These are phyloP conservation scores for Camelina laxa DNA, from an alignment of 345 rosid genomes.

Conservation along the genomic window DNA sequence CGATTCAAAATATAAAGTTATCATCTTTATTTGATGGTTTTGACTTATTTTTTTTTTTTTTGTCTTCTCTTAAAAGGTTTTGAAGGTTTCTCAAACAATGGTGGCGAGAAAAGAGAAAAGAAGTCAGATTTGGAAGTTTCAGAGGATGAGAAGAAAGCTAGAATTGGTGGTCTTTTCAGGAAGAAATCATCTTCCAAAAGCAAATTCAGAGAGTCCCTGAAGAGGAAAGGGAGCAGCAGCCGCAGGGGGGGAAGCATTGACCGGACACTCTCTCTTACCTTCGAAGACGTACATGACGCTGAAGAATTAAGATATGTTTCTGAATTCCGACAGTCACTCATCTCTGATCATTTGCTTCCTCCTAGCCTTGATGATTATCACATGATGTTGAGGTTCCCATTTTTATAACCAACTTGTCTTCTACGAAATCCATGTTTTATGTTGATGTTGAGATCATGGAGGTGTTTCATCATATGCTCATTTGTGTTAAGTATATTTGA, in stretches of 20 bases:
- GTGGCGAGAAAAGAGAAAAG: slow-evolving; percentile 65
- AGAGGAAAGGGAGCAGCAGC: not conserved
- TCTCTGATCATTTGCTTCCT: slow-evolving; percentile 66
- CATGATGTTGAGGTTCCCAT: slow-evolving; percentile 62
- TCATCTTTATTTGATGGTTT: not conserved
- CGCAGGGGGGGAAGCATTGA: slow-evolving; percentile 12
- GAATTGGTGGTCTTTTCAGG: slow-evolving; percentile 70
- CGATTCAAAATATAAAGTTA: not conserved
- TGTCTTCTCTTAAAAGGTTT: slow-evolving; percentile 47
- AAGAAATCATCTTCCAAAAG: slow-evolving; percentile 76
- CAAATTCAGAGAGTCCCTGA: slow-evolving; percentile 49
- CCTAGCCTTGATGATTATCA: slow-evolving; percentile 73
- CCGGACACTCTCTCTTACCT: slow-evolving; percentile 51
- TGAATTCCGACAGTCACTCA: slow-evolving; percentile 62
- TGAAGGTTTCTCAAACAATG: slow-evolving; percentile 62
- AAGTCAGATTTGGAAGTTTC: slow-evolving; percentile 73
- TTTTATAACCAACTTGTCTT: not conserved
- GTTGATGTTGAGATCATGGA: slow-evolving; percentile 14
- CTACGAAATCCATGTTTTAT: not conserved
- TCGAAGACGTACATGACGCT: slow-evolving; percentile 68
- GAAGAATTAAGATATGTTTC: slow-evolving; percentile 73
- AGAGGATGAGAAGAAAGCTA: slow-evolving; percentile 71
- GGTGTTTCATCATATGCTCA: not conserved
- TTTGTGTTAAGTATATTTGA: not conserved
- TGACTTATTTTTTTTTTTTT: not conserved